Percentiles rank a stretch among this genome's conserved stretches.
Evolutionary conservation across 345 rosid species (phyloP).

Genomic region (Gossypium thurberi): DNA sequence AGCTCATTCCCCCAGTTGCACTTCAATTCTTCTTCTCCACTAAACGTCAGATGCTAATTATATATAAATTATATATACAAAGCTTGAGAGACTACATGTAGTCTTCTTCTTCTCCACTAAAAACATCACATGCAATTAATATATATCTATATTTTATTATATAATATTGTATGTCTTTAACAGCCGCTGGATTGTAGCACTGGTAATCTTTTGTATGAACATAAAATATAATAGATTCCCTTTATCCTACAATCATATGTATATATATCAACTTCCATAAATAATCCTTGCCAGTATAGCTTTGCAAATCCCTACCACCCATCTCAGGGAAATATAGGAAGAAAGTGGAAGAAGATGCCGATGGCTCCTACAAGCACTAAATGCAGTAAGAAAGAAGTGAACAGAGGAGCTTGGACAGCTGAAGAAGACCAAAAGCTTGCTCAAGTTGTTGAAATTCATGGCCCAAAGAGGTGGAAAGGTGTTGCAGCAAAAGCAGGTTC

Average conservation of each 20-base stretch:
- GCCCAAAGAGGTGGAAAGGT: constrained; percentile 42
- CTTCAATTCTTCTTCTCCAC: too few species aligned
- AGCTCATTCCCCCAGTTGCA: too few species aligned
- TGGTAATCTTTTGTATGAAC: neutral
- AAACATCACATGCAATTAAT: neutral
- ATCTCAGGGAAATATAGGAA: neutral
- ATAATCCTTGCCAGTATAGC: too few species aligned
- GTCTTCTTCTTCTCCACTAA: too few species aligned
- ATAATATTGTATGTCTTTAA: neutral
- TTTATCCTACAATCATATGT: constrained; percentile 14
- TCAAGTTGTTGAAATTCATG: constrained; percentile 32
- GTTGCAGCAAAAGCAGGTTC: constrained; percentile 43
- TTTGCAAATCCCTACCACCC: too few species aligned
- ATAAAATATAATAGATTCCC: neutral
- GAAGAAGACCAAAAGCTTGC: constrained; percentile 44
- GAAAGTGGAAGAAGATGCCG: constrained; percentile 14
- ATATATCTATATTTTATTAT: too few species aligned
- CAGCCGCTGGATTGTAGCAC: neutral
- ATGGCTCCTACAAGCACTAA: constrained; percentile 22
- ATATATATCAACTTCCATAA: too few species aligned
- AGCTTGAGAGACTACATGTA: too few species aligned
- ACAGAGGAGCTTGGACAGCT: constrained; percentile 42
- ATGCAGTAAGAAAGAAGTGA: constrained; percentile 28
- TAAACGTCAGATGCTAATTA: too few species aligned
- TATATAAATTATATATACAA: too few species aligned